Evolutionary conservation across 1,284 basidiomycete genomes (phyloP).

Genomic region (Mycosarcoma mackinlayi): DNA sequence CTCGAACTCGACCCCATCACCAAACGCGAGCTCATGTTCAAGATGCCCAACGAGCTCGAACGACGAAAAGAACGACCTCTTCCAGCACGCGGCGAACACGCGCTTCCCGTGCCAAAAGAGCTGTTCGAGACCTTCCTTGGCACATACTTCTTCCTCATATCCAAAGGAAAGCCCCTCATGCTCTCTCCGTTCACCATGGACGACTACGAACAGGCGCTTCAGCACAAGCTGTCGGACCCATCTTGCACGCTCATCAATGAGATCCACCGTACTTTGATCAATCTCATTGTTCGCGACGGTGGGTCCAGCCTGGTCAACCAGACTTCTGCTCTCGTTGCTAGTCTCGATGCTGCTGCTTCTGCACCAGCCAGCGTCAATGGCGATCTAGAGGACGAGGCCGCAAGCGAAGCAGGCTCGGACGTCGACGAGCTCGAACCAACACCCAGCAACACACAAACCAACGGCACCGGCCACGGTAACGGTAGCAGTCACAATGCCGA

Average conservation of each 20-base stretch:
- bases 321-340: constrained; percentile 19
- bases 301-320: constrained; percentile 68
- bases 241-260: constrained; percentile 84
- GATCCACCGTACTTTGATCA: constrained; percentile 87
- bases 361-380: constrained; percentile 67
- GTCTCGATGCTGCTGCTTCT: constrained; percentile 17
- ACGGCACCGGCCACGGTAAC: constrained; percentile 16
- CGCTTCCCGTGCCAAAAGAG: constrained; percentile 77
- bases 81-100: constrained; percentile 78
- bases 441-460: constrained; percentile 16
- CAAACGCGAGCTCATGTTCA: constrained; percentile 59
- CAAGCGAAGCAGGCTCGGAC: constrained; percentile 39
- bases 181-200: constrained; percentile 92
- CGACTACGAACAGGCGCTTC: constrained; percentile 88
- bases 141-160: constrained; percentile 90
- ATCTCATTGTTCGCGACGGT: constrained; percentile 80
- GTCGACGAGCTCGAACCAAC: constrained; percentile 38
- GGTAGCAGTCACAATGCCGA: constrained; percentile 23
- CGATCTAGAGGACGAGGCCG: constrained; percentile 37
- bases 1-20: constrained; percentile 68
- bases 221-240: constrained; percentile 78
- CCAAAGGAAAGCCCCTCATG: constrained; percentile 87
- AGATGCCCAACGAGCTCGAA: constrained; percentile 53
- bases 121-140: constrained; percentile 86
- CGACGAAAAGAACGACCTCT: constrained; percentile 73